Evolutionary conservation across 306 rosid genomes (phyloP), one percentile per base, ranked within the genome.

Genomic region (Vicia sativa): DNA sequence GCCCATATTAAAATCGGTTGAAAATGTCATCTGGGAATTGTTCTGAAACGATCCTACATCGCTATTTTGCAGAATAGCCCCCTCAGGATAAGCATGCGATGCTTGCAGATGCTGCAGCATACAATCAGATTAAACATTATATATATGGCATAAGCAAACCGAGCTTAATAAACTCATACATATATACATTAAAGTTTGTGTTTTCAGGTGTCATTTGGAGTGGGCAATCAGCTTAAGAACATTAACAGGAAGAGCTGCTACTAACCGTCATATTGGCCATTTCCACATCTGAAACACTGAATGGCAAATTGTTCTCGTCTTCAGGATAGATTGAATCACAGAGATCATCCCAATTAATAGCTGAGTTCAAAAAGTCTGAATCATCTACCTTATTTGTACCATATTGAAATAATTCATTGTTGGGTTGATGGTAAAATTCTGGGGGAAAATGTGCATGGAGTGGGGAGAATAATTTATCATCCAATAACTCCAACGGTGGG

Each of bases 391-490:
- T 96, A 67, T 75, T 85, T 59, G 81, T 75, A 35, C 82, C 89
- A 67, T 77, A 37, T 45, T 68, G 87, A 70, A 55, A 25, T n/a
- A 46, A 7, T 63, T 53, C 77, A 70, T 50, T 70, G 75, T 77
- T 65, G 50, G 43, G 52, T 19, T 81, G 46, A 60, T 46, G 65
- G 60, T 23, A 62, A 25, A 74, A 55, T 37, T 84, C 96, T 1
- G 65, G 28, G 5, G 74, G 92, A 73, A 86, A 59, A 71, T 84
- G 89, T 3, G 74, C 48, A 57, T 82, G 83, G 71, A 49, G 41
- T 5, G 98, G 96, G 29, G 96, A 81, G 86, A 84, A 83, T 7
- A 83, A 58, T 46, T 63, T 82, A 77, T 78, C 79, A 23, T 85
- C 88, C 31, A 64, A 62, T 44, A 65, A 72, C 79, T 67, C 80